Evolutionary conservation across 257 asterid genomes (phyloP), one percentile per base, ranked within the genome.

Genomic region (Salvia hispanica): DNA sequence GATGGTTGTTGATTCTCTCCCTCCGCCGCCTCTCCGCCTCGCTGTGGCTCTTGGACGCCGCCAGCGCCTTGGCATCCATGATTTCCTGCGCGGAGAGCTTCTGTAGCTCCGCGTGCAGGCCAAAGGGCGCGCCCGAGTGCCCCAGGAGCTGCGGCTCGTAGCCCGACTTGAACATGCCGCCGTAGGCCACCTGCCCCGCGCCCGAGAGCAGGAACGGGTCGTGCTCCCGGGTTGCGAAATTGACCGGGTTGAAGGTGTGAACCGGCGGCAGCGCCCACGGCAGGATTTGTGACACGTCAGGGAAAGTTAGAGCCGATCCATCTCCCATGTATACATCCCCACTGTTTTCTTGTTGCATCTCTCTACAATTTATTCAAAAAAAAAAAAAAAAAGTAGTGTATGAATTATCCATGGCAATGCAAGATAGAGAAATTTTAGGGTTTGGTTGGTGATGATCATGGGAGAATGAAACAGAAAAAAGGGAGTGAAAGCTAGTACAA

Each of bases 11-110:
- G 74, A 92, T 92, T 61, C 98, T 88, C 69, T 90, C 98, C 62
- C 98, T 77, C 5, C 98, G 82, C 56, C 96, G 81, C 63, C 98
- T 80, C 81, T 92, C 98, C 39, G 98, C 98, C 78, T 92, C 98
- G 54, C 98, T 92, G 47, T 92, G 98, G 70, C 95, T 92, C 57
- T 92, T 92, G 4, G 96, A 92, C 5, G 98, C 98, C 11, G 97
- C 98, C 10, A 90, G 91, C 10, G 97, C 98, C 63, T 92, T 92
- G 0, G 97, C 97, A 64, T 90, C 98, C 97, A 92, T 92, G 2
- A 86, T 92, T 71, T 92, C 98, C 62, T 92, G 98, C 9, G 98
- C 91, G 0, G 78, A 84, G 93, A 92, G 86, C 53, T 92, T 89
- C 73, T 88, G 96, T 37, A 89, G 78, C 77, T 92, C 98, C 4